These are phyloP conservation scores for Brassica carinata DNA, from an alignment of 345 rosid genomes.

Conservation along the genomic window DNA sequence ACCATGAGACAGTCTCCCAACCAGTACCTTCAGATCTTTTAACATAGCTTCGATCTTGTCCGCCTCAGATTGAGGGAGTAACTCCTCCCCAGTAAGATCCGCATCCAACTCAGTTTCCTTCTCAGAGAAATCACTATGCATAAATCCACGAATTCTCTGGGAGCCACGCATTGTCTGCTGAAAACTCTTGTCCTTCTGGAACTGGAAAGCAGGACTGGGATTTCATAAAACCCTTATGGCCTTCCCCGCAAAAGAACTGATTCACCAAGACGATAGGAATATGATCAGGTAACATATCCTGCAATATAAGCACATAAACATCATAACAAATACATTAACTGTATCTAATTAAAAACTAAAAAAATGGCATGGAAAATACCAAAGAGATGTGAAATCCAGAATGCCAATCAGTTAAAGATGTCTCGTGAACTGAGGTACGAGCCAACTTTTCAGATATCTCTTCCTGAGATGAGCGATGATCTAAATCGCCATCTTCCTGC, in stretches of 20 bases:
- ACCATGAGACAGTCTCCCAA: constrained; percentile 23
- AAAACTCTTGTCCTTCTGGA: constrained; percentile 54
- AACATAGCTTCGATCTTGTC: constrained; percentile 95
- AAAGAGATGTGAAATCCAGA: constrained; percentile 84
- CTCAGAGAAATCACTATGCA: constrained; percentile 52
- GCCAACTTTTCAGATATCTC: constrained; percentile 66
- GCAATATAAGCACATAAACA: constrained; percentile 42
- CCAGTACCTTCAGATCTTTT: constrained; percentile 73
- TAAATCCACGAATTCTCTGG: constrained; percentile 61
- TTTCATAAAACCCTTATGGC: constrained; percentile 94
- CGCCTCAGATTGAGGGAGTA: constrained; percentile 92
- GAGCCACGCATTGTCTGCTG: constrained; percentile 57
- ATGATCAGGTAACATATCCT: constrained; percentile 96
- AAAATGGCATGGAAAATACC: constrained; percentile 51
- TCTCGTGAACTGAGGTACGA: constrained; percentile 69
- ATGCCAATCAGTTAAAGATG: constrained; percentile 93
- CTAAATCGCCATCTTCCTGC: constrained; percentile 76
- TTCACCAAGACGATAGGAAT: constrained; percentile 87
- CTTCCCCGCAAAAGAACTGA: constrained; percentile 95
- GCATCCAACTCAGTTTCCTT: constrained; percentile 55
- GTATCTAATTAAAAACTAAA: neutral
- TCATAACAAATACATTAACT: constrained; percentile 11
- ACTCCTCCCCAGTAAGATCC: constrained; percentile 65
- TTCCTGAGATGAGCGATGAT: constrained; percentile 57
- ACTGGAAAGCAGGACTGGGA: constrained; percentile 74